phyloP scores from a whole-genome alignment of 148 eudicot genomes.

The Camellia sinensis region DNA sequence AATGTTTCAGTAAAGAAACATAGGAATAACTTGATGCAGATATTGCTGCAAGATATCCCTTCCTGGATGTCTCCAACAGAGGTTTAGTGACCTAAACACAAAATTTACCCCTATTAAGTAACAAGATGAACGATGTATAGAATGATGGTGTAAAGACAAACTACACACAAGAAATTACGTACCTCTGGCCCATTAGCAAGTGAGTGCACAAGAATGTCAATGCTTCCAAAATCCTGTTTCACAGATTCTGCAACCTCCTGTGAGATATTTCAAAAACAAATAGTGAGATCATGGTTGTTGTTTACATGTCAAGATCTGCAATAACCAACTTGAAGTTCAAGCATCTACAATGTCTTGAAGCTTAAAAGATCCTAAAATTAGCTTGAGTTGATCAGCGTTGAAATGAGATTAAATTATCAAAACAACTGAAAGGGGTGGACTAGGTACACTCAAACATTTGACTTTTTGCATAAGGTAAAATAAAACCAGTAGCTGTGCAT shows the following conservation, averaged over 20 bases:
- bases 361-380: background rate
- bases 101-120: constrained; percentile 1
- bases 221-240: constrained; percentile 85
- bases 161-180: background rate
- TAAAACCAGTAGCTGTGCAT: background rate
- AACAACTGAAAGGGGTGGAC: background rate
- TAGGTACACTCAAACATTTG: background rate
- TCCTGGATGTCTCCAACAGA: constrained; percentile 85
- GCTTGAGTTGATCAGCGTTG: background rate
- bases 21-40: constrained; percentile 98
- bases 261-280: constrained; percentile 8
- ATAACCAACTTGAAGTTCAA: background rate
- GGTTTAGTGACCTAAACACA: constrained; percentile 71
- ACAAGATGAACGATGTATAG: constrained; percentile 7
- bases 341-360: background rate
- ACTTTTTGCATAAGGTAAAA: no score
- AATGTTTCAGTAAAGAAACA: constrained; percentile 81
- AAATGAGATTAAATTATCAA: background rate
- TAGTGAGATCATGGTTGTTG: background rate
- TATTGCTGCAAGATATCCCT: constrained; percentile 91
- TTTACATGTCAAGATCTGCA: background rate
- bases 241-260: constrained; percentile 88
- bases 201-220: constrained; percentile 93
- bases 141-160: no score
- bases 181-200: constrained; percentile 99